phyloP scores from a whole-genome alignment of 2,329 filamentous ascomycete genomes.

The Fusarium sp. region DNA sequence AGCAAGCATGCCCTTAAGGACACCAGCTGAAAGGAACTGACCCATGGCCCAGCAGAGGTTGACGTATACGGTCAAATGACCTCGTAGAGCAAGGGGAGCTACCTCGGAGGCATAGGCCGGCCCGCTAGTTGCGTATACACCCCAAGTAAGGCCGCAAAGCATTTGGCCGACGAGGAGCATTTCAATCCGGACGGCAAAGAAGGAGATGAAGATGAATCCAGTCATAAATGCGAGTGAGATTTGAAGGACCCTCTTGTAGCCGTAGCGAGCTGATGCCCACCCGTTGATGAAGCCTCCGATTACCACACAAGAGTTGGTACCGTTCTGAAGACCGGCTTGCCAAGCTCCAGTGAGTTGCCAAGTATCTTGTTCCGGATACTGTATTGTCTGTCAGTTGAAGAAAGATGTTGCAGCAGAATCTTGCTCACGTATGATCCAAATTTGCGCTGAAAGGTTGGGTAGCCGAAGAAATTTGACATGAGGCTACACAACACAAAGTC shows the following conservation, averaged over 20 bases:
- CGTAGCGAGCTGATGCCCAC: constrained; percentile 32
- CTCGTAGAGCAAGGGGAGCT: constrained; percentile 54
- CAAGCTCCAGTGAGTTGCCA: constrained; percentile 35
- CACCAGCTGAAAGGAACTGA: constrained; percentile 53
- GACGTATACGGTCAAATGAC: constrained; percentile 56
- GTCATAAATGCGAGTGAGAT: constrained; percentile 52
- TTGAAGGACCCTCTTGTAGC: constrained; percentile 63
- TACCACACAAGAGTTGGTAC: constrained; percentile 27
- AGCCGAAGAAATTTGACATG: constrained; percentile 40
- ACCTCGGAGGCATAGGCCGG: constrained; percentile 61
- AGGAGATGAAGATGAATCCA: constrained; percentile 48
- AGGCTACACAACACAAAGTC: neutral
- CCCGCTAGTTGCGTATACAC: constrained; percentile 57
- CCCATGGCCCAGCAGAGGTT: constrained; percentile 59
- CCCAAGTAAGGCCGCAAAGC: constrained; percentile 58
- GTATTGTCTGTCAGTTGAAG: neutral
- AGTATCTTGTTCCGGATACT: constrained; percentile 36
- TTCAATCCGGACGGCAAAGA: constrained; percentile 50
- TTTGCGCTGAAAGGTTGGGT: constrained; percentile 36
- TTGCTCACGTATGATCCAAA: constrained; percentile 28
- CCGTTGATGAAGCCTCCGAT: constrained; percentile 41
- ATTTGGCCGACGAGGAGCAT: constrained; percentile 59
- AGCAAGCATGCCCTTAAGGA: constrained; percentile 48
- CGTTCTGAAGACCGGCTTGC: constrained; percentile 31
- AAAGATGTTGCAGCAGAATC: too few relatives aligned